Conservation (phyloP, 1,284 basidiomycete species). For the Rhodotorula sp. region DNA sequence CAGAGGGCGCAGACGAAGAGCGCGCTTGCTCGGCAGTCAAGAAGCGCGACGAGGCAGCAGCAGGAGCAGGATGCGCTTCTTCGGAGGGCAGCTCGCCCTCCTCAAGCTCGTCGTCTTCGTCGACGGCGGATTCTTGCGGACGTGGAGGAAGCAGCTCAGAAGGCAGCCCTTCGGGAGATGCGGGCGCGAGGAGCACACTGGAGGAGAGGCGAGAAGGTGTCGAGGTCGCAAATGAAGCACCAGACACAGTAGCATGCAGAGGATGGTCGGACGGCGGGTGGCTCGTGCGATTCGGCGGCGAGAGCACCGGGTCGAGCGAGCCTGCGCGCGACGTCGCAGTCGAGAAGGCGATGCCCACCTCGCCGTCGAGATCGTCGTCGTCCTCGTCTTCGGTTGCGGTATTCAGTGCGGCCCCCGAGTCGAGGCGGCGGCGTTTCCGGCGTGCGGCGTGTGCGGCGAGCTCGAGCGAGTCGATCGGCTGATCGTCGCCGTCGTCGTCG, state of each 20-base stretch:
- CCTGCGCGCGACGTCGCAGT: neutral
- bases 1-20: neutral
- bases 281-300: neutral
- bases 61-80: too few relatives aligned
- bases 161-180: neutral
- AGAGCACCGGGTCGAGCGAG: neutral
- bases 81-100: slow-evolving; percentile 16
- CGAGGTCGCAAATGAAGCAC: neutral
- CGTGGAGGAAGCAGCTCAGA: neutral
- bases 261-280: neutral
- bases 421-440: neutral
- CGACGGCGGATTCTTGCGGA: neutral
- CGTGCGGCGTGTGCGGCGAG: neutral
- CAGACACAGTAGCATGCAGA: neutral
- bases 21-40: neutral
- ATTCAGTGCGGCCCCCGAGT: neutral
- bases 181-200: neutral
- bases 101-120: slow-evolving; percentile 9
- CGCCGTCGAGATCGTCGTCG: neutral
- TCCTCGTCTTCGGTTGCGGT: neutral
- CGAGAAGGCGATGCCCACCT: neutral
- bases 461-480: slow-evolving; percentile 1
- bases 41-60: neutral
- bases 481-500: neutral
- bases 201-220: neutral